These are phyloP conservation scores for Podospora pseudocomata DNA, from an alignment of 495 filamentous ascomycete species.

Conservation along the genomic window DNA sequence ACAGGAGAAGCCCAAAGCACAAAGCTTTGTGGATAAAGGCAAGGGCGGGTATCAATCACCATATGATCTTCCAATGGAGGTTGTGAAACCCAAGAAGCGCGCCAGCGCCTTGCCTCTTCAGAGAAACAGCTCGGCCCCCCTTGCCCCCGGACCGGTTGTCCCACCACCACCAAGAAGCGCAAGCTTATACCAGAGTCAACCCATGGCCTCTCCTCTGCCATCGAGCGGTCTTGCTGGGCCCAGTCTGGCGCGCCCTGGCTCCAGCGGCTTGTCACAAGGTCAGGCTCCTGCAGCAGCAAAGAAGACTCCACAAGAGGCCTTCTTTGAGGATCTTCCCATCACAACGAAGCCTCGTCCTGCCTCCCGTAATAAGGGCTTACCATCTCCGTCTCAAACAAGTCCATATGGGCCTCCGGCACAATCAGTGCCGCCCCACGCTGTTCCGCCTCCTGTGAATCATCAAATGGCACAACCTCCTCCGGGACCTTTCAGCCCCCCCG, in stretches of 20 bases:
- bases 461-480: slow-evolving; percentile 24
- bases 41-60: slow-evolving; percentile 91
- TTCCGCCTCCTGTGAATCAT: slow-evolving; percentile 31
- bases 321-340: slow-evolving; percentile 87
- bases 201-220: slow-evolving; percentile 31
- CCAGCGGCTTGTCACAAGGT: slow-evolving; percentile 34
- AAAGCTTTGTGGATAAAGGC: slow-evolving; percentile 82
- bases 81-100: slow-evolving; percentile 64
- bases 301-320: slow-evolving; percentile 49
- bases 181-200: slow-evolving; percentile 46
- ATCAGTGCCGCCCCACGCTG: slow-evolving; percentile 32
- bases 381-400: slow-evolving; percentile 39
- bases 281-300: slow-evolving; percentile 25
- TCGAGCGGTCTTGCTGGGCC: slow-evolving; percentile 33
- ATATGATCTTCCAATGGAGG: slow-evolving; percentile 90
- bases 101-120: slow-evolving; percentile 34
- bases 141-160: slow-evolving; percentile 44
- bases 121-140: slow-evolving; percentile 28
- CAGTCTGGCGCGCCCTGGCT: slow-evolving; percentile 29
- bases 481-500: slow-evolving; percentile 25
- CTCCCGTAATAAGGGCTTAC: slow-evolving; percentile 35
- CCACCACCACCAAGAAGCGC: slow-evolving; percentile 55
- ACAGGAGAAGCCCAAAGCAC: slow-evolving; percentile 51
- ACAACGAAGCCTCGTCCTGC: slow-evolving; percentile 53
- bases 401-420: slow-evolving; percentile 31